Base-by-base conservation (phyloP, 768 basidiomycete genomes). In the Boletus rubescentipes region DNA sequence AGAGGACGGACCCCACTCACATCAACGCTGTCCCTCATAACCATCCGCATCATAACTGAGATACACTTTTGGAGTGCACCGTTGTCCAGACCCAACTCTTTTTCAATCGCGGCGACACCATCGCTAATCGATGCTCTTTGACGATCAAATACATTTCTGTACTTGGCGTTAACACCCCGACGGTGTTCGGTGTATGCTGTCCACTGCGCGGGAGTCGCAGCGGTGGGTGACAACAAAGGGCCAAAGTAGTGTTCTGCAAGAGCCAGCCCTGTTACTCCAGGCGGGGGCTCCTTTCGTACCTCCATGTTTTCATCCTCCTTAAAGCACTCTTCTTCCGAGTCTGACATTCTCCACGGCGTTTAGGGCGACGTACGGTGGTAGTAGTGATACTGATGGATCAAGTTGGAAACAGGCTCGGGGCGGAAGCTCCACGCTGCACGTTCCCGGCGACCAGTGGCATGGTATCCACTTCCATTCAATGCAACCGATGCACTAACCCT, bases 31-130 rank as follows among this genome's bases (percentile, higher is more conserved):
- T 51, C 36, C 42, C 9, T 29, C 31, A 38, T 36, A 32, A 38
- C 30, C 2, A 9, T 3, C 11, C 26, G 31, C 20, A 12, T 3
- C 15, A 46, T 7, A 26, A 58, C 29, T 1, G 48, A 51, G 14
- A 62, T 29, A 10, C 45, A 55, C 47, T 55, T 43, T 26, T 38
- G 47, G 40, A 62, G 56, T 9, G 38, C 32, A 23, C 45, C 46
- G 0, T 30, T 2, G 15, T 40, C 48, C 5, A 61, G 39, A 16
- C 36, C 39, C 14, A 62, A 39, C 5, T 54, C 51, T 3, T 7
- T 4, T 31, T 61, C 61, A 1, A 62, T 49, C 2, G 18, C 15
- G 16, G 46, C 41, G 7, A 61, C 35, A 9, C 26, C 9, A 4
- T 18, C 4, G n/a, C 37, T 49, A 34, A 48, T 37, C 1, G 26